A percentile compares a stretch with the other conserved stretches of the same genome.
Evolutionary conservation across 2,329 filamentous ascomycete genomes (phyloP).

Genomic region (Plenodomus tracheiphilus): DNA sequence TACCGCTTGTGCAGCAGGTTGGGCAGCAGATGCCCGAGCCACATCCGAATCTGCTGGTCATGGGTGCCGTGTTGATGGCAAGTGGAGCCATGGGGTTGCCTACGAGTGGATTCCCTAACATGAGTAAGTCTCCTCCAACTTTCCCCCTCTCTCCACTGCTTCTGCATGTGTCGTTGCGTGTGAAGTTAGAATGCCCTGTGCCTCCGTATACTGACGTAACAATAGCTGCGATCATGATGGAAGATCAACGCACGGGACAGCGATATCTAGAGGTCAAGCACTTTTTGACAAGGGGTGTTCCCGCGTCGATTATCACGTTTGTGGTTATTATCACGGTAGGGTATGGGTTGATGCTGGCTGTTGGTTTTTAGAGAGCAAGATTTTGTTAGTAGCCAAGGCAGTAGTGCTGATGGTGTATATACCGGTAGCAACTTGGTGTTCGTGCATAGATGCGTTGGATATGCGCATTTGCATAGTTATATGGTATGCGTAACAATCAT

Average conservation of each 20-base stretch:
- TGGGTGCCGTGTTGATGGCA: conserved; percentile 95
- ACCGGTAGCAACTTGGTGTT: too few species aligned
- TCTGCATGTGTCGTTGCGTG: too few species aligned
- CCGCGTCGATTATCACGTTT: conserved; percentile 80
- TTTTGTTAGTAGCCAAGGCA: too few species aligned
- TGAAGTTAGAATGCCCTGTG: too few species aligned
- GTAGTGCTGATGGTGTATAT: too few species aligned
- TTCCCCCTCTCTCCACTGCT: too few species aligned
- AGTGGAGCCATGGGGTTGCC: conserved; percentile 96
- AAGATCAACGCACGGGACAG: conserved; percentile 87
- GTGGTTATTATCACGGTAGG: conserved; percentile 83
- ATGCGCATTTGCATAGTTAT: too few species aligned
- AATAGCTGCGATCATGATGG: conserved; percentile 96
- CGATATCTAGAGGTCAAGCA: conserved; percentile 90
- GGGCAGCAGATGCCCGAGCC: conserved; percentile 82
- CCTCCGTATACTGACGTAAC: conserved; percentile 15
- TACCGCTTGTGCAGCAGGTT: conserved; percentile 86
- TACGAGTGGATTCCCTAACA: conserved; percentile 96
- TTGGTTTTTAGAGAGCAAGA: conserved; percentile 63
- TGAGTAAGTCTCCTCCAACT: conserved; percentile 72
- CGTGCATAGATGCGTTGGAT: too few species aligned
- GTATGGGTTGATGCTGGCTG: conserved; percentile 84
- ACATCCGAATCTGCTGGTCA: conserved; percentile 91
- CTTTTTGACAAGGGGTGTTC: conserved; percentile 92
- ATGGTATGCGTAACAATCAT: too few species aligned